Base-by-base conservation (phyloP, 108 stramenopile genomes). In the Nitzschia sp. region DNA sequence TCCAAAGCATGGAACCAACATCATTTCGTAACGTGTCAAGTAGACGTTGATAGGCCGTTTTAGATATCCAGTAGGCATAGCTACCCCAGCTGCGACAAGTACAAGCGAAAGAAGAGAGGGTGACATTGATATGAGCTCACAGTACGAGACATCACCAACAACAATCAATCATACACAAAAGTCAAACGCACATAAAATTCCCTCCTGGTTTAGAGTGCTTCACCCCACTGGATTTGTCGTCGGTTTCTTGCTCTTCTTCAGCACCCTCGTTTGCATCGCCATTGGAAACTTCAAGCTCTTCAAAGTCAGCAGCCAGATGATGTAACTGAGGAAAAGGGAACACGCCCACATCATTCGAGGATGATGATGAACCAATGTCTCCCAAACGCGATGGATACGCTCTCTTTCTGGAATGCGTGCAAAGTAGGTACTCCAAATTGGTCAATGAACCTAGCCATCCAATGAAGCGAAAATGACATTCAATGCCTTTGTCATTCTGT, bases 1-100 rank as follows among this genome's bases (percentile, higher is more conserved):
- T 88, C 91, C 90, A 95, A 68, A 95, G 62, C 42, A 93, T 65
- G 11, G 90, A 75, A 1, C 92, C 91, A 19, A 95, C 88, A 72
- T 95, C 94, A 15, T 79, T 81, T 61, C 79, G 85, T 18, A 95
- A 71, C 9, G 61, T 70, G 0, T 68, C 28, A 32, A 95, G 38
- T 11, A 95, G 61, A 34, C 76, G 63, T 38, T 76, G 71, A 54
- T 85, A 90, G 1, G 83, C 91, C 36, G 66, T 27, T 29, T 74
- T 46, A 17, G 92, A 90, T 26, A 93, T 77, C 82, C 87, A 84
- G 64, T 95, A 95, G 24, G 85, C 85, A 69, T 90, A 95, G 1
- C 77, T 68, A 15, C 92, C 94, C 92, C 92, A 95, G 21, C 61
- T 62, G 42, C 61, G 38, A 42, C 38, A 13, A 42, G 38, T 42